Evolutionary conservation across 768 basidiomycete species (phyloP), one percentile per base, ranked within the genome.

Genomic region (Tulasnella sp.): DNA sequence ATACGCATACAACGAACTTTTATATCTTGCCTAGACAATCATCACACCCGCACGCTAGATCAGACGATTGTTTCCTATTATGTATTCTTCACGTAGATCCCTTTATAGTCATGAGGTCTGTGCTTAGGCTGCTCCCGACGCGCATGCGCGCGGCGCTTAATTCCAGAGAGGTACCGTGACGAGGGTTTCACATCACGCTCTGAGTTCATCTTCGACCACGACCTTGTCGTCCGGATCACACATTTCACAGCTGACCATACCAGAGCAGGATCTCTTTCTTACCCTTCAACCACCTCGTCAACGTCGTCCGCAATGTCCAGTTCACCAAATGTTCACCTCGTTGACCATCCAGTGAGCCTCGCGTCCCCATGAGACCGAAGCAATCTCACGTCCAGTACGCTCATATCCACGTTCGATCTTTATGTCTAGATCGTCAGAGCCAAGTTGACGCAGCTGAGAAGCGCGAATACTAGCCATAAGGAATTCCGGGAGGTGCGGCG

Each of bases 401-500:
- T 16, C 61, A 32, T 29, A 67, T 67, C 15, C 61, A 29, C 16
- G 26, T 67, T 32, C 61, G 29, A 35, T 32, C 29, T 67, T 11
- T 10, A 35, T 35, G 26, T 75, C 16, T 48, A 75, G 77, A 74
- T 95, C 77, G 88, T 93, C 80, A 90, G 91, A 80, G 89, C 91
- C 51, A 88, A 92, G 79, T 84, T 95, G 75, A 91, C 92, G 16
- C 90, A 89, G 83, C 87, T 94, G 69, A 87, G 93, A 75, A 87
- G 90, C 82, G 82, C 86, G 37, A 85, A 86, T 11, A 92, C 91
- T 4, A 86, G 85, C 9, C 81, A 92, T 23, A 93, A 92, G 83
- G 91, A 92, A 82, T 95, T 95, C 82, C 89, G 93, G 46, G 91
- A 93, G 87, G 93, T 91, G n/a, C n/a, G 26, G 48, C 26, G 15